Conservation (phyloP, 495 filamentous ascomycete genomes). For the Apodospora peruviana region DNA sequence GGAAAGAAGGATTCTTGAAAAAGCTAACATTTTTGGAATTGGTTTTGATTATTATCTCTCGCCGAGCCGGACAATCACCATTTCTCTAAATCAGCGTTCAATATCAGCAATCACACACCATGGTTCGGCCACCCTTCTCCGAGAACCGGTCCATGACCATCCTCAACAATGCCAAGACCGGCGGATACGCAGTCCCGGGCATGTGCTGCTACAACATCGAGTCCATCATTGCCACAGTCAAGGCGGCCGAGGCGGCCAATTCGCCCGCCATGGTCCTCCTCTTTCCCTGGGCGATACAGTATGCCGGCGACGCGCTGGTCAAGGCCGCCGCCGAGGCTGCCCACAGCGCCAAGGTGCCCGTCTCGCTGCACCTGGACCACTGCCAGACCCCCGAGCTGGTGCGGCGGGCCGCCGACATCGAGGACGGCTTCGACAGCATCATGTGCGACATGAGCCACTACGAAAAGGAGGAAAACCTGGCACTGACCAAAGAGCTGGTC, state of each 20-base stretch:
- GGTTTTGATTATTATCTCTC: no score
- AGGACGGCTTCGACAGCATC: slow-evolving; percentile 68
- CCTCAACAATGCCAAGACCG: slow-evolving; percentile 59
- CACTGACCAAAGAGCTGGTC: slow-evolving; percentile 63
- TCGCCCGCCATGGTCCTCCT: slow-evolving; percentile 78
- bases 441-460: slow-evolving; percentile 83
- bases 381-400: slow-evolving; percentile 69
- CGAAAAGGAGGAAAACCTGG: slow-evolving; percentile 75
- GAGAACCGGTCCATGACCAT: slow-evolving; percentile 64
- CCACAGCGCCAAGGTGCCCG: slow-evolving; percentile 61
- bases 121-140: slow-evolving; percentile 43
- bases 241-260: slow-evolving; percentile 66
- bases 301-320: slow-evolving; percentile 51
- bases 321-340: slow-evolving; percentile 39
- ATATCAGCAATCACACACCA: slow-evolving; percentile 28
- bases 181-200: slow-evolving; percentile 65
- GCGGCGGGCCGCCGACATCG: slow-evolving; percentile 55
- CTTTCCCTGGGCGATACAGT: slow-evolving; percentile 80
- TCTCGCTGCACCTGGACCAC: slow-evolving; percentile 74
- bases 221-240: slow-evolving; percentile 72
- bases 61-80: no score
- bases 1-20: no score
- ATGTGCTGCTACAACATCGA: slow-evolving; percentile 88
- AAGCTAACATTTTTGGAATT: no score
- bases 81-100: no score